Evolutionary conservation across 2,329 filamentous ascomycete species (phyloP), one percentile per base, ranked within the genome.

Genomic region (Rachicladosporium sp.): DNA sequence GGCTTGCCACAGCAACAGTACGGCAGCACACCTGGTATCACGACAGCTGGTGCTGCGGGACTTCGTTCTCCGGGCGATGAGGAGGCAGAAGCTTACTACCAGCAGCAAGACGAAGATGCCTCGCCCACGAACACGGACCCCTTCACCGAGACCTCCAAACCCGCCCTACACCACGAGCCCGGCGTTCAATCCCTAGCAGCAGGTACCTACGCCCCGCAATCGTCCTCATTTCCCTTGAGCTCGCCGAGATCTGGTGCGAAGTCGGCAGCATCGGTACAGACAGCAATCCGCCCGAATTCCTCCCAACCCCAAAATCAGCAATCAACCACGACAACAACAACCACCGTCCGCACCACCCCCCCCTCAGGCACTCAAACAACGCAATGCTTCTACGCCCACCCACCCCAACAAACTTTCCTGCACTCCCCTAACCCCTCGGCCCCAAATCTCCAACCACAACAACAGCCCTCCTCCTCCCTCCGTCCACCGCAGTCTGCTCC

Each of bases 81-180:
- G 21, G 61, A 61, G 23, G 15, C 15, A 19, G 15, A 19, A 19
- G 15, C 15, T 19, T 62, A 66, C 35, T 73, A 74, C 50, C 60
- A 58, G 2, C 15, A 19, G 15, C 15, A 19, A 19, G 74, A 73
- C 43, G 67, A 71, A 41, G 58, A 65, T 34, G 63, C 62, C 61
- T 71, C 71, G 2, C 71, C 73, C 9, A 73, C 73, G 2, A 70
- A 72, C 40, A 76, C 73, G 0, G 76, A 82, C 50, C 76, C 76
- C 1, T 80, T 78, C 51, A 71, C 69, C 3, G 76, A 79, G 48
- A 56, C 51, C 43, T 19, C 15, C 15, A 19, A 19, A 54, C 46
- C 41, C 50, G 51, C 46, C 52, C 43, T 59, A 32, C 60, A 61
- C 33, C 57, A 60, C 35, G 62, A 64, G 34, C 57, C 57, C 10